Evolutionary conservation across 192 early-diverging fungal genomes (phyloP).

Genomic region (Phycomyces nitens): DNA sequence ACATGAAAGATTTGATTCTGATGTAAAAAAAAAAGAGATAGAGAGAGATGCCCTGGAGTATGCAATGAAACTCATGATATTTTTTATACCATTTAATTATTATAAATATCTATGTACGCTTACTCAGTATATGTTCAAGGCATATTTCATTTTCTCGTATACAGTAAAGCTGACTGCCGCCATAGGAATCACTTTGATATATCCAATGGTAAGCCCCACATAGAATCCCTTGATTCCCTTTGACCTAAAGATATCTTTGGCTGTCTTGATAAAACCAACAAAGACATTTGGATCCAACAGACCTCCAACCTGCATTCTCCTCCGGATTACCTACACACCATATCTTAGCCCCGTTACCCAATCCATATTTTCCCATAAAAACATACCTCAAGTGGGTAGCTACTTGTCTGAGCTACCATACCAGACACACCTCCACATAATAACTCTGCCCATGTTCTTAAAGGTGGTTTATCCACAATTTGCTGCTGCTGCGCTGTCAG

Average conservation of each 20-base stretch:
- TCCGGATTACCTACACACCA: slow-evolving; percentile 59
- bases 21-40: too few relatives aligned
- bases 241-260: slow-evolving; percentile 56
- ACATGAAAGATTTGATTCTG: too few relatives aligned
- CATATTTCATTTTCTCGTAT: slow-evolving; percentile 77
- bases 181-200: slow-evolving; percentile 94
- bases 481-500: slow-evolving; percentile 20
- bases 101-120: too few relatives aligned
- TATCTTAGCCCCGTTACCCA: background rate
- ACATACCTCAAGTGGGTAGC: slow-evolving; percentile 83
- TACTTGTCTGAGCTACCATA: slow-evolving; percentile 75
- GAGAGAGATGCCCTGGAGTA: too few relatives aligned
- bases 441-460: slow-evolving; percentile 77
- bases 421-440: slow-evolving; percentile 81
- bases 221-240: slow-evolving; percentile 85
- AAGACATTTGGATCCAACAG: slow-evolving; percentile 46
- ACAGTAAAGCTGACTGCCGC: slow-evolving; percentile 81
- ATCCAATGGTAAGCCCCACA: slow-evolving; percentile 97
- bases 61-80: too few relatives aligned
- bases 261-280: slow-evolving; percentile 56
- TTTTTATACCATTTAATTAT: too few relatives aligned
- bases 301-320: slow-evolving; percentile 83
- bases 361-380: background rate
- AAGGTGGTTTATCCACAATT: slow-evolving; percentile 35
- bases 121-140: slow-evolving; percentile 47